Percentiles rank a stretch among this genome's conserved stretches.
Evolutionary conservation across 75 land plant genomes (phyloP).

Genomic region (Selaginella moellendorffii): DNA sequence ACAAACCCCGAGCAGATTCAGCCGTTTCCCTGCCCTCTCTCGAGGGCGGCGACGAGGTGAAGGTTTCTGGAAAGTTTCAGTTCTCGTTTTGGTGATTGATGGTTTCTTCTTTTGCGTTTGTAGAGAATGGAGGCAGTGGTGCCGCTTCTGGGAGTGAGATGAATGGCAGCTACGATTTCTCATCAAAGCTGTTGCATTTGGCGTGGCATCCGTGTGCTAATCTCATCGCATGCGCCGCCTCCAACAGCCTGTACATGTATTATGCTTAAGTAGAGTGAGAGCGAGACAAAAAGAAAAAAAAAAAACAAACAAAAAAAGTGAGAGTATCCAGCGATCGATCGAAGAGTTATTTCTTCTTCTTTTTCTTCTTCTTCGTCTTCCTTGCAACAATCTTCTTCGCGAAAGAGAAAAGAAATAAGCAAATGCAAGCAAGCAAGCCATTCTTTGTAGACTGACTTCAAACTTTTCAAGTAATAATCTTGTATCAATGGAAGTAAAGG

Average conservation of each 20-base stretch:
- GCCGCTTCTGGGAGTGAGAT: conserved; percentile 37
- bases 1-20: not conserved
- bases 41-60: not conserved
- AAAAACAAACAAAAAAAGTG: too few species aligned
- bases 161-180: conserved; percentile 60
- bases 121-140: conserved; percentile 23
- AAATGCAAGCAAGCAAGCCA: not conserved
- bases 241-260: conserved; percentile 99
- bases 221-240: conserved; percentile 89
- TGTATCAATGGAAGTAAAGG: too few species aligned
- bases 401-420: not conserved
- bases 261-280: conserved; percentile 71
- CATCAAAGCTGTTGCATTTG: conserved; percentile 68
- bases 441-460: not conserved
- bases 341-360: too few species aligned
- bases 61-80: too few species aligned
- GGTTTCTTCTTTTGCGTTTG: not conserved
- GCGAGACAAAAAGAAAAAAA: too few species aligned
- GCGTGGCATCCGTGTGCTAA: conserved; percentile 95
- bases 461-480: too few species aligned
- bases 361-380: too few species aligned
- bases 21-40: not conserved
- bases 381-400: too few species aligned
- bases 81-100: too few species aligned
- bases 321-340: too few species aligned